phyloP scores from a whole-genome alignment of 2,329 filamentous ascomycete species.

The Cryphonectria carpinicola region DNA sequence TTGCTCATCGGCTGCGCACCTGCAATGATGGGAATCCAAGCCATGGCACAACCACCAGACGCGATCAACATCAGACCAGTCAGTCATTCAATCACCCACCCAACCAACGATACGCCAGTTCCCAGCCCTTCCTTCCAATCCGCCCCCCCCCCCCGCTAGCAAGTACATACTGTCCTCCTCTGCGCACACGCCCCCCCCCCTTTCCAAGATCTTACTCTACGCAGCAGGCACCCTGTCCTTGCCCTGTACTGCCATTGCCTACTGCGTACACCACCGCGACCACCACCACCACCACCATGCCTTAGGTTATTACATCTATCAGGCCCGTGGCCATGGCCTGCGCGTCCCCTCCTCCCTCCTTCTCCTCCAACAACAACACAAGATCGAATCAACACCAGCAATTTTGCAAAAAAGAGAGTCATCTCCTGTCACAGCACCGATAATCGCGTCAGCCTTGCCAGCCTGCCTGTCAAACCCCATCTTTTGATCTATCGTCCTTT shows the following conservation, averaged over 20 bases:
- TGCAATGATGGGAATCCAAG: background rate
- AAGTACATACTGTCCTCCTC: background rate
- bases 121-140: conserved; percentile 12
- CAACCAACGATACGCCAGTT: conserved; percentile 14
- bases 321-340: conserved; percentile 30
- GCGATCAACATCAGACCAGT: background rate
- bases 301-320: conserved; percentile 23
- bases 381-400: conserved; percentile 45
- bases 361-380: conserved; percentile 54
- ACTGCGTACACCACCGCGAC: conserved; percentile 3
- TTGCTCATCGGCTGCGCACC: conserved; percentile 13
- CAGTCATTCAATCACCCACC: background rate
- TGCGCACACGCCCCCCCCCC: background rate
- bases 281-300: conserved; percentile 3
- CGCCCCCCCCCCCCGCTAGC: background rate
- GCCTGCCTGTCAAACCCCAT: conserved; percentile 37
- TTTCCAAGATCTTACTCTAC: background rate
- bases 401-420: conserved; percentile 55
- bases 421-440: conserved; percentile 63
- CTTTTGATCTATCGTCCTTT: conserved; percentile 39
- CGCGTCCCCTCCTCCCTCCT: conserved; percentile 41
- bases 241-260: conserved; percentile 12
- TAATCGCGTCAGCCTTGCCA: conserved; percentile 60
- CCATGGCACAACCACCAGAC: conserved; percentile 15
- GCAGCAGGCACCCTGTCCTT: conserved; percentile 4